These are phyloP conservation scores for Knoxdaviesia capensis DNA, from an alignment of 2,329 filamentous ascomycete genomes.

Conservation along the genomic window DNA sequence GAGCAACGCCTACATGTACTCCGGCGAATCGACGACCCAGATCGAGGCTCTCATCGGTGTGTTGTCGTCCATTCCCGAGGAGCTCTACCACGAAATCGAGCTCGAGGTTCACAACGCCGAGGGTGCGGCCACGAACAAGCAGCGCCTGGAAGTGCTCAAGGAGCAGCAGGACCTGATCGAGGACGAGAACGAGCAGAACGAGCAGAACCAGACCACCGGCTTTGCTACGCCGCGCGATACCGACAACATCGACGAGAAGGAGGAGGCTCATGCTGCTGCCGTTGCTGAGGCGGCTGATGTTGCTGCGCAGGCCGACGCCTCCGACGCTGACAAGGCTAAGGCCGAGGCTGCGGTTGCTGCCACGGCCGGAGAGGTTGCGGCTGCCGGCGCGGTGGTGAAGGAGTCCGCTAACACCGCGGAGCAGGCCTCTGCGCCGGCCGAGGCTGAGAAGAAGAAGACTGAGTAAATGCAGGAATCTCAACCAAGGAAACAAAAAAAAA, in stretches of 20 bases:
- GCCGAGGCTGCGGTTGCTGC: constrained; percentile 2
- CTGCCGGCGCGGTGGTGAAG: not conserved
- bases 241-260: constrained; percentile 89
- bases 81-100: constrained; percentile 98
- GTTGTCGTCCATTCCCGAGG: constrained; percentile 84
- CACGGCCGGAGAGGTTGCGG: constrained; percentile 1
- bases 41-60: constrained; percentile 87
- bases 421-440: constrained; percentile 2
- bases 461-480: constrained; percentile 7
- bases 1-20: constrained; percentile 96
- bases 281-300: constrained; percentile 24
- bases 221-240: constrained; percentile 62
- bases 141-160: constrained; percentile 91
- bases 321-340: constrained; percentile 3
- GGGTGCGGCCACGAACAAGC: constrained; percentile 95
- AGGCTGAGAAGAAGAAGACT: constrained; percentile 10
- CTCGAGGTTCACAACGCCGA: constrained; percentile 94
- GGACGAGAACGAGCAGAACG: constrained; percentile 85
- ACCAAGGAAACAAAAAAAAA: no score
- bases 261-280: constrained; percentile 41
- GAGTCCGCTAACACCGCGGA: constrained; percentile 7
- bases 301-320: constrained; percentile 27
- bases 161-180: constrained; percentile 97
- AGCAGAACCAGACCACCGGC: constrained; percentile 57
- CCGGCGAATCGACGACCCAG: constrained; percentile 73